These are phyloP conservation scores for Colletotrichum echinochloae DNA, from an alignment of 2,329 filamentous ascomycete genomes.

Conservation along the genomic window DNA sequence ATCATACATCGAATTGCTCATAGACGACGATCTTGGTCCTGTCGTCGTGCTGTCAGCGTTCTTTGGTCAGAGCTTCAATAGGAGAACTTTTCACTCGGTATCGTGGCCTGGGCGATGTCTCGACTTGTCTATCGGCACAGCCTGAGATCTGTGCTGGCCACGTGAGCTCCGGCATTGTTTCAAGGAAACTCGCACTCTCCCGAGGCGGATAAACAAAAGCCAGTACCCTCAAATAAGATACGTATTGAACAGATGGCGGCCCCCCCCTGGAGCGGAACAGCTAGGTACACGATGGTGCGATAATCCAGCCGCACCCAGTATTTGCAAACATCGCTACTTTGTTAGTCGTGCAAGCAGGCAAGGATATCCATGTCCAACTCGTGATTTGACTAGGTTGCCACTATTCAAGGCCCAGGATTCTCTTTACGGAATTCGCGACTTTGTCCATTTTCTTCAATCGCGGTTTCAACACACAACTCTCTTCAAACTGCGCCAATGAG, in stretches of 20 bases:
- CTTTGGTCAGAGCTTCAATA: not conserved
- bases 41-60: not conserved
- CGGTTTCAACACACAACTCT: conserved; percentile 2
- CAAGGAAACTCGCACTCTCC: not conserved
- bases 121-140: not conserved
- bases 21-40: not conserved
- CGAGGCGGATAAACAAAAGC: not conserved
- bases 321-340: too few relatives aligned
- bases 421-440: not conserved
- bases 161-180: not conserved
- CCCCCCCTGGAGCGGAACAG: too few relatives aligned
- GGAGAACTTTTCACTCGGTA: too few relatives aligned
- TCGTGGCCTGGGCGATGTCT: not conserved
- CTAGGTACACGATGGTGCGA: too few relatives aligned
- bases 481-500: not conserved
- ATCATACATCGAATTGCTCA: not conserved
- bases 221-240: too few relatives aligned
- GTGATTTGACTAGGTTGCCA: not conserved
- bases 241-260: too few relatives aligned
- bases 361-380: not conserved
- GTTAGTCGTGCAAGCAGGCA: not conserved
- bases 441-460: not conserved
- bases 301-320: not conserved
- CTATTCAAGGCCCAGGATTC: not conserved
- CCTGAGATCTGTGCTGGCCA: too few relatives aligned